Evolutionary conservation across 306 rosid genomes (phyloP).

Genomic region (Gynostemma pentaphyllum): DNA sequence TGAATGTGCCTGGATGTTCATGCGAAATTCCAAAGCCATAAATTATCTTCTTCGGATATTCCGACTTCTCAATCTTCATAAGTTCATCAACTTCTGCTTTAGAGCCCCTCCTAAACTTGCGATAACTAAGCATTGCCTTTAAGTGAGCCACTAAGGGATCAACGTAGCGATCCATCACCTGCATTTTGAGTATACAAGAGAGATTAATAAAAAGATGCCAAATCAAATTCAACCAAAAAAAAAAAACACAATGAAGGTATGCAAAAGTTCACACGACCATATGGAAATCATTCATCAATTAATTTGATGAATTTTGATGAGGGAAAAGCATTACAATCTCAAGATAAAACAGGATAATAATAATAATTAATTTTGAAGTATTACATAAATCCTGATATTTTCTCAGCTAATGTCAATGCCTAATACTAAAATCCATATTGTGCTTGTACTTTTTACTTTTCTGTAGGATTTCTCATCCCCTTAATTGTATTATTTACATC

Average conservation of each 20-base stretch:
- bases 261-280: background rate
- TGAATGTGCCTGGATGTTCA: conserved; percentile 98
- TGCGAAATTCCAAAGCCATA: conserved; percentile 84
- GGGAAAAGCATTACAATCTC: background rate
- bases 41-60: conserved; percentile 76
- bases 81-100: conserved; percentile 92
- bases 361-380: background rate
- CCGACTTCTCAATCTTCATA: conserved; percentile 64
- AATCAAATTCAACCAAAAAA: background rate
- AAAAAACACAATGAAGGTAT: background rate
- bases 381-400: no score
- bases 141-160: conserved; percentile 87
- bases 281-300: background rate
- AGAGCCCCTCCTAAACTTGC: conserved; percentile 73
- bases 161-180: conserved; percentile 99
- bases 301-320: background rate
- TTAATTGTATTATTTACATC: no score
- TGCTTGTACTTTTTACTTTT: no score
- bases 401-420: background rate
- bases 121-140: conserved; percentile 75
- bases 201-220: background rate
- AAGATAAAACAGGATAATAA: background rate
- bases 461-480: no score
- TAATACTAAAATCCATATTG: background rate
- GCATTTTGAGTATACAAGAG: conserved; percentile 4